Evolutionary conservation across 805 yeast species (phyloP), one percentile per base, ranked within the genome.

Genomic region (Nakazawaea ambrosiae): DNA sequence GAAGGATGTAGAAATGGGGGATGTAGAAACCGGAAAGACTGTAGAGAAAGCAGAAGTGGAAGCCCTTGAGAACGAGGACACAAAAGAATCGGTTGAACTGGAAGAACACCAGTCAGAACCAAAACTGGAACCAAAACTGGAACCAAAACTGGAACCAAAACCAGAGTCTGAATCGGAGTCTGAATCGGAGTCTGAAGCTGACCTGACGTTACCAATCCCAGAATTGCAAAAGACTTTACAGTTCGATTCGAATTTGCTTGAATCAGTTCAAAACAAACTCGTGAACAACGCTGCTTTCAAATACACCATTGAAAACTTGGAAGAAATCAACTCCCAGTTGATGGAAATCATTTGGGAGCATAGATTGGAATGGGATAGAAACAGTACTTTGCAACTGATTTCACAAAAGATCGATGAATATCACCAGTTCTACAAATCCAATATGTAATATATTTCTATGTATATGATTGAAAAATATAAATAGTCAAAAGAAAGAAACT

Each of bases 261-360:
- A 39, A 2, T 26, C 32, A 3, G 50, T 70, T 11, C 53, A 60
- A 22, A 35, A 45, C 7, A 35, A 43, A 3, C 51, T 80, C n/a
- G 54, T 68, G 27, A 40, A 47, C 2, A 1, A 56, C 26, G 39
- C 38, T 11, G 25, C 36, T 6, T 16, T 49, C 11, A 58, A 49
- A 10, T 57, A 57, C 35, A 57, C 70, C 1, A 63, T 81, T 7
- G 88, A 81, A 34, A 51, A 63, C 32, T 56, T 78, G 15, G 89
- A 83, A 52, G 72, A 70, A 34, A 48, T 81, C 19, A 80, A 79
- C 61, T 78, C 96, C 3, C 65, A 67, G 31, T 50, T 88, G 34
- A 75, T 84, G 63, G 88, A 81, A 33, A 62, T 78, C 12, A 67
- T 84, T 5, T 90, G 95, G 95, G 58, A 64, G 7, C 75, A 75